Evolutionary conservation across 306 rosid genomes (phyloP).

Genomic region (Potentilla sterilis): DNA sequence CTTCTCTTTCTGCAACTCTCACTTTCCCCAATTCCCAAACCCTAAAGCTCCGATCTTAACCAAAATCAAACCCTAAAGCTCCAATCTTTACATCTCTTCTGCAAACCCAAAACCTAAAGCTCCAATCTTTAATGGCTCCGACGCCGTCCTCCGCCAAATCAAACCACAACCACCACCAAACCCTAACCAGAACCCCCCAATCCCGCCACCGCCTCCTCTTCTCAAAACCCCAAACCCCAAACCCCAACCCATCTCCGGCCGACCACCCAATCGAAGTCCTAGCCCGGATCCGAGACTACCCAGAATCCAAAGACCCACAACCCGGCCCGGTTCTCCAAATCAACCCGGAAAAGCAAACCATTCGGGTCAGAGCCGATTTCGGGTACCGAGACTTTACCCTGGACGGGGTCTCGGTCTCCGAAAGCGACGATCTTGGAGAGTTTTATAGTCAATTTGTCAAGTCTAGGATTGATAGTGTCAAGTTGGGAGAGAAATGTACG

Average conservation of each 20-base stretch:
- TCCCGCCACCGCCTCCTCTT: constrained; percentile 81
- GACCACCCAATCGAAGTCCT: constrained; percentile 93
- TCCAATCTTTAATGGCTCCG: constrained; percentile 80
- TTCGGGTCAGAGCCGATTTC: constrained; percentile 80
- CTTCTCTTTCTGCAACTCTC: background rate
- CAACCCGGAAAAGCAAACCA: constrained; percentile 45
- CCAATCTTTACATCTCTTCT: background rate
- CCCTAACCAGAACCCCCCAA: constrained; percentile 64
- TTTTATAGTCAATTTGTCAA: constrained; percentile 73
- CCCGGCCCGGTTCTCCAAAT: constrained; percentile 58
- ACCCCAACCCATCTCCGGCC: constrained; percentile 49
- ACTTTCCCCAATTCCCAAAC: background rate
- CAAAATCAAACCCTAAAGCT: background rate
- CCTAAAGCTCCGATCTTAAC: background rate
- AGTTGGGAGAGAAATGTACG: constrained; percentile 84
- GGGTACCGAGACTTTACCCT: constrained; percentile 94
- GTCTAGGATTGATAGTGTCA: constrained; percentile 76
- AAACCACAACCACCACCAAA: constrained; percentile 43
- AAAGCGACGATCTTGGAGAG: constrained; percentile 66
- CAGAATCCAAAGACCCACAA: constrained; percentile 66
- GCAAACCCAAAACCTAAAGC: background rate
- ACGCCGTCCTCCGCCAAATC: constrained; percentile 87
- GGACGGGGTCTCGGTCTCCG: constrained; percentile 88
- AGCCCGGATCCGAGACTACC: constrained; percentile 88
- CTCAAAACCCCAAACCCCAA: constrained; percentile 56